phyloP scores from a whole-genome alignment of 2,329 filamentous ascomycete species.

The Fusarium equiseti region DNA sequence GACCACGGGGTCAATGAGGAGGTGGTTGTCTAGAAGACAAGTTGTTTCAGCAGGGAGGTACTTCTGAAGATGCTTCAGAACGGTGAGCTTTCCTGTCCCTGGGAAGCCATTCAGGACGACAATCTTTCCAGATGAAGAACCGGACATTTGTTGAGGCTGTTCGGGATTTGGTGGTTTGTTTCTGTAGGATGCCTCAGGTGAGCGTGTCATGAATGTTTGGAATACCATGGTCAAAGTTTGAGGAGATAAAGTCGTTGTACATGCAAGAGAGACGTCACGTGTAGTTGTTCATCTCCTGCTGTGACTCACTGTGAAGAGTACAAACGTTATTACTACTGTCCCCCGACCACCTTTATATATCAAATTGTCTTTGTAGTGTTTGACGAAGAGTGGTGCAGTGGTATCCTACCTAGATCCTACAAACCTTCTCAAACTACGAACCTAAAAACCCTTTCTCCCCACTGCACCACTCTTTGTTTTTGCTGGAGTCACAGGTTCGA shows the following conservation, averaged over 20 bases:
- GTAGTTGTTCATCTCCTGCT: background rate
- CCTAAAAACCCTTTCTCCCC: background rate
- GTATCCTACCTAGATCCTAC: background rate
- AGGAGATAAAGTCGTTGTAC: too few relatives aligned
- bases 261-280: background rate
- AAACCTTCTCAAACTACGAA: background rate
- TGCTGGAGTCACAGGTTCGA: background rate
- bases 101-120: slow-evolving; percentile 42
- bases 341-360: too few relatives aligned
- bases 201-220: background rate
- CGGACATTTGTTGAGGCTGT: too few relatives aligned
- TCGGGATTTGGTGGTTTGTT: background rate
- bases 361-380: background rate
- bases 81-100: slow-evolving; percentile 39
- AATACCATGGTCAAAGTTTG: background rate
- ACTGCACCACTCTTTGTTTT: background rate
- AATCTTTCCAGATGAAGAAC: background rate
- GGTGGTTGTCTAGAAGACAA: slow-evolving; percentile 39
- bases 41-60: slow-evolving; percentile 16
- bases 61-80: slow-evolving; percentile 25
- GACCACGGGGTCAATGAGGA: slow-evolving; percentile 36
- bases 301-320: background rate
- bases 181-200: rapidly evolving
- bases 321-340: too few relatives aligned
- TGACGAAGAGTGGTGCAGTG: background rate